phyloP scores from a whole-genome alignment of 371 early-diverging fungal genomes.

The Haplosporangium sp. region DNA sequence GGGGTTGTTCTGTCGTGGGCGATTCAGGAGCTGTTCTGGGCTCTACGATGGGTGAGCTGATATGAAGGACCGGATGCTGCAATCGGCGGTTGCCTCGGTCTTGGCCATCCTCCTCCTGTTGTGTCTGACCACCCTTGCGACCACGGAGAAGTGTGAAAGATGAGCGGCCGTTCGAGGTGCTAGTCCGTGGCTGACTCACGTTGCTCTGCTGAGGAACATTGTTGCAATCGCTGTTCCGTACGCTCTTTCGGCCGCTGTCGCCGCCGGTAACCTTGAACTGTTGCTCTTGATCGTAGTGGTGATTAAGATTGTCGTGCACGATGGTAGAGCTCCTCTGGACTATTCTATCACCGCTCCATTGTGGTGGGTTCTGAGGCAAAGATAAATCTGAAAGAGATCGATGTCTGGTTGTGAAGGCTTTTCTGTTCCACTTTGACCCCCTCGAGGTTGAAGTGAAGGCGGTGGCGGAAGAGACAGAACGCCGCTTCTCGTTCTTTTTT shows the following conservation, averaged over 20 bases:
- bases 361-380: slow-evolving; percentile 25
- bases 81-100: background rate
- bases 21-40: slow-evolving; percentile 1
- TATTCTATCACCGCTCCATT: slow-evolving; percentile 20
- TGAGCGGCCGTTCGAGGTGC: slow-evolving; percentile 25
- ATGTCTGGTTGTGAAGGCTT: background rate
- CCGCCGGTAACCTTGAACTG: background rate
- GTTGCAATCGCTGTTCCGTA: slow-evolving; percentile 23
- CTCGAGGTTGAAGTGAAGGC: no score
- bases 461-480: slow-evolving; percentile 13
- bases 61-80: slow-evolving; percentile 13
- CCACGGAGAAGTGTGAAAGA: slow-evolving; percentile 41
- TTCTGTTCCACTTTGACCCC: slow-evolving; percentile 2
- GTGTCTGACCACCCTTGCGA: slow-evolving; percentile 36
- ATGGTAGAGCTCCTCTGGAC: background rate
- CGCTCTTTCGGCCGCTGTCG: slow-evolving; percentile 2
- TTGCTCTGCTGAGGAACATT: slow-evolving; percentile 18
- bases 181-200: slow-evolving; percentile 28
- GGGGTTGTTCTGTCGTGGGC: background rate
- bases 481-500: slow-evolving; percentile 41
- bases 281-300: background rate
- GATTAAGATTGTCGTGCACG: background rate
- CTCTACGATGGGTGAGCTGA: slow-evolving; percentile 35
- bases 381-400: slow-evolving; percentile 19
- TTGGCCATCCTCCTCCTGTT: slow-evolving; percentile 17